Evolutionary conservation across 2,329 filamentous ascomycete genomes (phyloP).

Genomic region (Lomentospora prolificans): DNA sequence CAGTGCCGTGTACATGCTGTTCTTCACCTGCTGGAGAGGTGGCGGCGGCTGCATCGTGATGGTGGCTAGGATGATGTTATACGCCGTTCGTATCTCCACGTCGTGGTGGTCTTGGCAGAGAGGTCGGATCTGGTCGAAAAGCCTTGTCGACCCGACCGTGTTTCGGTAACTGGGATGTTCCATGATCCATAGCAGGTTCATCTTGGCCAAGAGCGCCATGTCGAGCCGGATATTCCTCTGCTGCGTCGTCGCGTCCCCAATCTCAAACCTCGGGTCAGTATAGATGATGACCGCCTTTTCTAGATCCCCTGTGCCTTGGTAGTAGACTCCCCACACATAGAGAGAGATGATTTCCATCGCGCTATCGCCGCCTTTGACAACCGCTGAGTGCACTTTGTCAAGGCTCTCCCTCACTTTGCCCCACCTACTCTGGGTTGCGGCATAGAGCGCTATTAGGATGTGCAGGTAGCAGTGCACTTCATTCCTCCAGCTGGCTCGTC

Average conservation of each 20-base stretch:
- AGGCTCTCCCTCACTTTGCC: constrained; percentile 49
- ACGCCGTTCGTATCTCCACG: constrained; percentile 67
- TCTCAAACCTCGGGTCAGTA: constrained; percentile 47
- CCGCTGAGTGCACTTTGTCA: constrained; percentile 37
- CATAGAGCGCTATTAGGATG: constrained; percentile 60
- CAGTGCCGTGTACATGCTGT: constrained; percentile 65
- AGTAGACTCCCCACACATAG: constrained; percentile 67
- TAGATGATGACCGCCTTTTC: constrained; percentile 59
- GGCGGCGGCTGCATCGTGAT: constrained; percentile 50
- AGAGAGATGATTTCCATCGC: constrained; percentile 40
- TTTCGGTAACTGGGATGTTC: constrained; percentile 50
- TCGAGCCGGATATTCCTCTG: constrained; percentile 48
- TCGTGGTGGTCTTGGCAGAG: constrained; percentile 62
- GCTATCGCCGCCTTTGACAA: constrained; percentile 28
- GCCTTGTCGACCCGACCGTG: constrained; percentile 44
- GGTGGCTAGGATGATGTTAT: constrained; percentile 64
- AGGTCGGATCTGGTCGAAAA: constrained; percentile 57
- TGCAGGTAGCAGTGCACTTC: constrained; percentile 59
- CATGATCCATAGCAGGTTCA: constrained; percentile 66
- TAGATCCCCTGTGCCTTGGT: constrained; percentile 68
- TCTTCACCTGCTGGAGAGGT: constrained; percentile 68
- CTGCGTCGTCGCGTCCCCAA: constrained; percentile 32
- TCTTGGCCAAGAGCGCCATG: constrained; percentile 52
- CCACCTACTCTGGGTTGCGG: constrained; percentile 64
- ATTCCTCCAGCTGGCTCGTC: constrained; percentile 53